Evolutionary conservation across 148 eudicot species (phyloP).

Genomic region (Limonium bicolor): DNA sequence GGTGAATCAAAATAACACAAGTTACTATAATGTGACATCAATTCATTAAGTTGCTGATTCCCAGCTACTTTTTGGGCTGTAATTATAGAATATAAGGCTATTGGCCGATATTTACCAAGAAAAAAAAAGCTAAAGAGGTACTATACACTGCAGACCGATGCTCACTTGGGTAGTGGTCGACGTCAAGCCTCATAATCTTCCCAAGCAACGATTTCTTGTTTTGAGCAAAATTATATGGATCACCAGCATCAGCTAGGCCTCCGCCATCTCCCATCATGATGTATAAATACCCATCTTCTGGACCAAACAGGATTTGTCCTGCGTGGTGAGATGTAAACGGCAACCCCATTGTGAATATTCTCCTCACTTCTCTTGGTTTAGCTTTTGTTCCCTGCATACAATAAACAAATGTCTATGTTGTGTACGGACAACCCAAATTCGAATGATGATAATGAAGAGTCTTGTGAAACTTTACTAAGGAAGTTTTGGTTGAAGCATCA

Average conservation of each 20-base stretch:
- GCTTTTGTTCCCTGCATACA: constrained; percentile 39
- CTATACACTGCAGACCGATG: too few species aligned
- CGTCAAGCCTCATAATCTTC: constrained; percentile 73
- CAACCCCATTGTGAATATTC: constrained; percentile 83
- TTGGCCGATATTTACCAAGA: too few species aligned
- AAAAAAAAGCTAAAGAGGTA: too few species aligned
- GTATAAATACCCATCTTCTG: constrained; percentile 65
- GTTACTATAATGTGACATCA: too few species aligned
- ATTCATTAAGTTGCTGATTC: too few species aligned
- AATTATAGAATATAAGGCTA: too few species aligned
- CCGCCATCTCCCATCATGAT: constrained; percentile 98
- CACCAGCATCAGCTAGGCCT: constrained; percentile 37
- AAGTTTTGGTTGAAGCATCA: constrained; percentile 34
- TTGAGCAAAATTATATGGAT: constrained; percentile 79
- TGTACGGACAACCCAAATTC: too few species aligned
- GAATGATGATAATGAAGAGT: too few species aligned
- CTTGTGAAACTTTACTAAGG: constrained; percentile 48
- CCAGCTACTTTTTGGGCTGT: too few species aligned
- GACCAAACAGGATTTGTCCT: constrained; percentile 86
- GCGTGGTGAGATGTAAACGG: constrained; percentile 75
- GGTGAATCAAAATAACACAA: constrained; percentile 38
- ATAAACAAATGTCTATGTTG: background rate
- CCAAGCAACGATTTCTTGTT: constrained; percentile 86
- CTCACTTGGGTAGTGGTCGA: constrained; percentile 58
- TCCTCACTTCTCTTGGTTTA: constrained; percentile 57